phyloP scores from a whole-genome alignment of 305 asterid genomes.

The Fraxinus xanthoxyloides region DNA sequence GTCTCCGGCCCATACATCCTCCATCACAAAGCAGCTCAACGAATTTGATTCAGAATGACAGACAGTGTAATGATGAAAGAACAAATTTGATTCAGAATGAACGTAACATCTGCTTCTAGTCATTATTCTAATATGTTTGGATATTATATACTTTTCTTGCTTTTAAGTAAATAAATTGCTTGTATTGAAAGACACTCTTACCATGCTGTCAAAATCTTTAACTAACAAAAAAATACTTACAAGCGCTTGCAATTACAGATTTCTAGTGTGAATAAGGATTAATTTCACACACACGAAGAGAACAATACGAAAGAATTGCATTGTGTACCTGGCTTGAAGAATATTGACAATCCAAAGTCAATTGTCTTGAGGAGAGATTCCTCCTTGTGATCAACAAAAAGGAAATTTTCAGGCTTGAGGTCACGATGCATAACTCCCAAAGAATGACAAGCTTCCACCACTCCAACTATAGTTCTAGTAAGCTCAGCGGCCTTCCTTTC shows the following conservation, averaged over 20 bases:
- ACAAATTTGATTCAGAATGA: background rate
- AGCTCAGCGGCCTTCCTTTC: conserved; percentile 82
- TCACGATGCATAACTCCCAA: conserved; percentile 82
- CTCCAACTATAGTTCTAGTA: conserved; percentile 70
- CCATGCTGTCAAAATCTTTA: background rate
- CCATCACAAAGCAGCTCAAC: background rate
- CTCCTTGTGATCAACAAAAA: conserved; percentile 60
- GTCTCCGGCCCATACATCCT: background rate
- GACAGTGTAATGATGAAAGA: background rate
- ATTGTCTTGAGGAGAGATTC: conserved; percentile 68
- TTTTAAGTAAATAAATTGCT: background rate
- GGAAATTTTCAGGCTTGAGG: conserved; percentile 76
- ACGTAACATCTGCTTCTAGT: background rate
- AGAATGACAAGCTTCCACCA: conserved; percentile 76
- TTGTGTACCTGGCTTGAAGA: conserved; percentile 64
- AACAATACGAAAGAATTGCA: background rate
- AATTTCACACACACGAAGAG: background rate
- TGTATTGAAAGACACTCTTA: background rate
- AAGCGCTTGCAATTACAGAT: background rate
- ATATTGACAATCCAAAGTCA: conserved; percentile 67
- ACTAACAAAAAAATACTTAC: background rate
- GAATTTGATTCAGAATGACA: background rate
- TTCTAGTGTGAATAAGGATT: background rate
- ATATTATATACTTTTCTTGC: background rate
- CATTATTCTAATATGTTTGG: background rate